Evolutionary conservation across 345 rosid genomes (phyloP).

Genomic region (Cardamine chenopodiifolia): DNA sequence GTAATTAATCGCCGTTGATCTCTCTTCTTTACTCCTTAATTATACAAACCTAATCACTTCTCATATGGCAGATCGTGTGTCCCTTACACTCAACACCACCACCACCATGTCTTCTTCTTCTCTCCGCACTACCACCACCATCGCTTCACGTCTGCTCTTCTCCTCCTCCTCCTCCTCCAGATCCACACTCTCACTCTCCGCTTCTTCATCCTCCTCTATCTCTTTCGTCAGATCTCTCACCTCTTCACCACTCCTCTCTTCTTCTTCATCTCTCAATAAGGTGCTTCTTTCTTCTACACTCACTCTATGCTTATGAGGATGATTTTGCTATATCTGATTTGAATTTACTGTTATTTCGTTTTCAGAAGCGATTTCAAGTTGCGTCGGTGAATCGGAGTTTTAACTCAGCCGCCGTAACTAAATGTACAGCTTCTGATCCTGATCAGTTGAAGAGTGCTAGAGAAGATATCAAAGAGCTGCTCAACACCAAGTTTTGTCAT

Average conservation of each 20-base stretch:
- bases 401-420: constrained; percentile 49
- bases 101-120: constrained; percentile 56
- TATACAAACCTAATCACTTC: not conserved
- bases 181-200: constrained; percentile 34
- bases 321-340: not conserved
- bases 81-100: constrained; percentile 24
- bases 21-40: not conserved
- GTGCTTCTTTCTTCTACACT: constrained; percentile 39
- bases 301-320: not conserved
- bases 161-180: constrained; percentile 47
- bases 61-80: constrained; percentile 31
- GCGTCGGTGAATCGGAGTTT: constrained; percentile 43
- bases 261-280: constrained; percentile 50
- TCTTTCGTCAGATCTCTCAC: constrained; percentile 60
- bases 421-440: constrained; percentile 72
- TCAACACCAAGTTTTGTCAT: constrained; percentile 72
- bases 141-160: constrained; percentile 56
- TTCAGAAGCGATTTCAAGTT: constrained; percentile 51
- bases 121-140: constrained; percentile 42
- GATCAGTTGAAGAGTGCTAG: constrained; percentile 80
- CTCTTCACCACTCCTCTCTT: constrained; percentile 51
- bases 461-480: constrained; percentile 84
- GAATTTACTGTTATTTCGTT: not conserved
- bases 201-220: constrained; percentile 36
- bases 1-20: not conserved